Evolutionary conservation across 176 grass and related monocot genomes (phyloP).

Genomic region (Aegilops longissima): DNA sequence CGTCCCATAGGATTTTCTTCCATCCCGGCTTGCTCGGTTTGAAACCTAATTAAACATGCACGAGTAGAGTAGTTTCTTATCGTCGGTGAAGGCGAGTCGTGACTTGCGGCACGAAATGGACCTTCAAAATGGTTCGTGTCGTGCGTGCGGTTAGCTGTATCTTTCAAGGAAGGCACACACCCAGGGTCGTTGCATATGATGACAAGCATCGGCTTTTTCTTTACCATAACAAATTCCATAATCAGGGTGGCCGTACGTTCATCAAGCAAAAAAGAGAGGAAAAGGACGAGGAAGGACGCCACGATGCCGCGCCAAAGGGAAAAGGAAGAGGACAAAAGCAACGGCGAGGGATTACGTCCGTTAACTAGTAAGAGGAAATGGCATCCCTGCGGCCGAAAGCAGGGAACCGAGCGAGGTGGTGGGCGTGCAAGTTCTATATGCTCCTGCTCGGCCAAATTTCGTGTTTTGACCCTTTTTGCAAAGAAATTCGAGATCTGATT

Average conservation of each 20-base stretch:
- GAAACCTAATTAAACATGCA: too few relatives aligned
- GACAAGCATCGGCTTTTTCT: constrained; percentile 42
- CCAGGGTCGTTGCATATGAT: constrained; percentile 36
- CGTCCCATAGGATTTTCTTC: too few relatives aligned
- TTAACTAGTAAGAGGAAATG: background rate
- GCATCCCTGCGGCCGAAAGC: constrained; percentile 28
- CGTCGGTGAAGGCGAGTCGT: too few relatives aligned
- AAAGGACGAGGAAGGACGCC: constrained; percentile 1
- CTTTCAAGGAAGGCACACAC: constrained; percentile 21
- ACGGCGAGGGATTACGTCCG: background rate
- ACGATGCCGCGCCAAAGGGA: constrained; percentile 3
- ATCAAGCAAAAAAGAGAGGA: background rate
- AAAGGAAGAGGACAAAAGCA: constrained; percentile 10
- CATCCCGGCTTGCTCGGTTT: too few relatives aligned
- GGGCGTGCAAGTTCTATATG: background rate
- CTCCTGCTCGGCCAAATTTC: too few relatives aligned
- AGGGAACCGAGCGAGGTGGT: background rate
- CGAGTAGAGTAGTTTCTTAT: too few relatives aligned
- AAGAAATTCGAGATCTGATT: too few relatives aligned
- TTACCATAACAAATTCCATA: constrained; percentile 25
- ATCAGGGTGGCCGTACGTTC: background rate
- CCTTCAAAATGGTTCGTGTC: background rate
- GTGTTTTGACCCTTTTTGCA: too few relatives aligned
- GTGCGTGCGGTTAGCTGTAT: constrained; percentile 24
- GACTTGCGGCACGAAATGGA: background rate